Conservation (phyloP, 2,329 filamentous ascomycete genomes). For the Dendrostoma leiphaemia region DNA sequence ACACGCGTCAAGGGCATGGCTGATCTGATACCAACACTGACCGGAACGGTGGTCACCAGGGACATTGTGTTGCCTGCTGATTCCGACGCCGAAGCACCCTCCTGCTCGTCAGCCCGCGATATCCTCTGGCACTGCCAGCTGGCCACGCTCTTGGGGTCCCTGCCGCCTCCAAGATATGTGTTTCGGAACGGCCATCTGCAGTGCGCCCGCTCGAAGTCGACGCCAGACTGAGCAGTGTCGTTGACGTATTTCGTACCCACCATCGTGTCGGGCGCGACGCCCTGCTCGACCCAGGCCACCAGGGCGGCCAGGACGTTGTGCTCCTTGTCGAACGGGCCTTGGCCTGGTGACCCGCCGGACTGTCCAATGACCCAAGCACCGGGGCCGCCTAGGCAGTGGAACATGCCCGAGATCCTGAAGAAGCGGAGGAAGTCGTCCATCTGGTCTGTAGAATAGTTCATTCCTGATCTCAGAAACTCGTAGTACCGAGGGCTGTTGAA, state of each 20-base stretch:
- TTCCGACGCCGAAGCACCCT: not conserved
- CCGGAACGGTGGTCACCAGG: not conserved
- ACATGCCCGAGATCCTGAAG: constrained; percentile 52
- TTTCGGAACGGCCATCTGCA: constrained; percentile 21
- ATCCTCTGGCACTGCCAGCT: constrained; percentile 19
- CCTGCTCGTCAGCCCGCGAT: not conserved
- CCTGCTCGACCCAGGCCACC: constrained; percentile 45
- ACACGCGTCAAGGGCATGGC: no score
- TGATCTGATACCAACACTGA: no score
- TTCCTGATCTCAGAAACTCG: constrained; percentile 40
- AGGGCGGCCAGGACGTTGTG: constrained; percentile 43
- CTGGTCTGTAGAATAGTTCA: constrained; percentile 31
- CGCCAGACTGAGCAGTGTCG: constrained; percentile 8
- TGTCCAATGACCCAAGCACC: constrained; percentile 35
- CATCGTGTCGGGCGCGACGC: constrained; percentile 37
- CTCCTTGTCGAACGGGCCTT: constrained; percentile 30
- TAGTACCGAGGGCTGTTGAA: constrained; percentile 47
- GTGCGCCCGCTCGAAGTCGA: constrained; percentile 20
- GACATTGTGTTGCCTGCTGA: not conserved
- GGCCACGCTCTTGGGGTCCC: constrained; percentile 13
- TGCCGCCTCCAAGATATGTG: constrained; percentile 16
- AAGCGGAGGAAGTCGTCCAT: constrained; percentile 46
- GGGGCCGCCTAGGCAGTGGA: constrained; percentile 46
- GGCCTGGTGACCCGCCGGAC: constrained; percentile 12
- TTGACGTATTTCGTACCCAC: constrained; percentile 18